Percentiles rank a stretch among this genome's conserved stretches.
Conservation (phyloP, 1,284 basidiomycete species). For the Exobasidium rhododendri region DNA sequence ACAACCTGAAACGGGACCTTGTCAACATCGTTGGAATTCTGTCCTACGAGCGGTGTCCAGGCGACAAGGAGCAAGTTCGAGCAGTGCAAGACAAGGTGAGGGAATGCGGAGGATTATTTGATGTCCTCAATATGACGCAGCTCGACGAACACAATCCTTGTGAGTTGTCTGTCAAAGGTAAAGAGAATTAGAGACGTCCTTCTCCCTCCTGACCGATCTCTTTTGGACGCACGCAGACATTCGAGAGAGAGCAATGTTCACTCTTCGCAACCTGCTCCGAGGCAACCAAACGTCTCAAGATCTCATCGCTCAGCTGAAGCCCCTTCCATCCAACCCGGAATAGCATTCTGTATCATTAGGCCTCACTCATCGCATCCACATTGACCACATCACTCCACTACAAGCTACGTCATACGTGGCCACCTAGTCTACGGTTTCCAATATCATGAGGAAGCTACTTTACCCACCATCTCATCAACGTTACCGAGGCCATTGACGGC, state of each 20-base stretch:
- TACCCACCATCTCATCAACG: conserved; percentile 8
- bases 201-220: too few species aligned
- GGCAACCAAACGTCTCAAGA: conserved; percentile 38
- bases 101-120: conserved; percentile 37
- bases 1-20: conserved; percentile 42
- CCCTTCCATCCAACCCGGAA: too few species aligned
- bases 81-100: conserved; percentile 43
- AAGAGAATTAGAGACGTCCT: too few species aligned
- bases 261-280: conserved; percentile 42
- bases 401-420: too few species aligned
- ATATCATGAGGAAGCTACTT: neutral
- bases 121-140: conserved; percentile 46
- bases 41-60: conserved; percentile 11
- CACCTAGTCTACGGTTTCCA: too few species aligned
- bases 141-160: conserved; percentile 44
- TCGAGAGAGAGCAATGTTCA: conserved; percentile 49
- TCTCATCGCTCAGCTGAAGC: conserved; percentile 31
- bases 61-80: conserved; percentile 17
- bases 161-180: too few species aligned
- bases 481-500: neutral
- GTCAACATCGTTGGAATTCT: conserved; percentile 35
- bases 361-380: neutral
- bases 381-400: too few species aligned
- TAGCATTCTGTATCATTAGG: neutral
- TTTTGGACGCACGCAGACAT: conserved; percentile 45